A percentile compares a stretch with the other conserved stretches of the same genome.
Evolutionary conservation across 177 flowering plant genomes (phyloP).

Genomic region (Telopea speciosissima): DNA sequence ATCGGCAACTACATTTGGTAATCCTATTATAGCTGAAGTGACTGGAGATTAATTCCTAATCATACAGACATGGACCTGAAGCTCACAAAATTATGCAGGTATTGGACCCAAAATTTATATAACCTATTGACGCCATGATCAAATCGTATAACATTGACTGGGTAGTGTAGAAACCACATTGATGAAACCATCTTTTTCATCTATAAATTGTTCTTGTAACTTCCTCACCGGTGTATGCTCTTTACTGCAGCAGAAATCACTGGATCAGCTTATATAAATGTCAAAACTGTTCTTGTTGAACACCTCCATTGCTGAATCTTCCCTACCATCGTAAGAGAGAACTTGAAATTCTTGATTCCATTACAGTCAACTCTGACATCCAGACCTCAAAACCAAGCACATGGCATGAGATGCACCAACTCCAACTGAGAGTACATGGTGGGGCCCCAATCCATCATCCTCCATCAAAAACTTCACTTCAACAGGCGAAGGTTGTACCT

Average conservation of each 20-base stretch:
- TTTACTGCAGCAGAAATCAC: background rate
- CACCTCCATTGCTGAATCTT: background rate
- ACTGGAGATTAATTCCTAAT: too few relatives aligned
- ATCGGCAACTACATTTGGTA: too few relatives aligned
- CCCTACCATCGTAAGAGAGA: background rate
- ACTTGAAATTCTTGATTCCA: background rate
- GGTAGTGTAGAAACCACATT: too few relatives aligned
- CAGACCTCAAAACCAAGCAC: slow-evolving; percentile 67
- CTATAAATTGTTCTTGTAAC: background rate
- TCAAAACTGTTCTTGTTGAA: background rate
- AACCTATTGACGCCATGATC: too few relatives aligned
- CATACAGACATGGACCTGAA: too few relatives aligned
- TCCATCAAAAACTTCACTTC: slow-evolving; percentile 78
- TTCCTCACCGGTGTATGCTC: background rate
- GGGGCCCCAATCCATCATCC: slow-evolving; percentile 60
- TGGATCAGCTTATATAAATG: background rate
- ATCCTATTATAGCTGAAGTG: too few relatives aligned
- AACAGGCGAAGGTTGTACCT: slow-evolving; percentile 54
- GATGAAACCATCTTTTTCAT: background rate
- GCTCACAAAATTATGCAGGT: too few relatives aligned
- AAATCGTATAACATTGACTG: too few relatives aligned
- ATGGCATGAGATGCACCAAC: slow-evolving; percentile 89
- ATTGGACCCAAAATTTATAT: too few relatives aligned
- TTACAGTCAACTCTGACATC: slow-evolving; percentile 4
- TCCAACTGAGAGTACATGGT: slow-evolving; percentile 61